These are phyloP conservation scores for Phytophthora agathidicida DNA, from an alignment of 352 stramenopile species.

Conservation along the genomic window DNA sequence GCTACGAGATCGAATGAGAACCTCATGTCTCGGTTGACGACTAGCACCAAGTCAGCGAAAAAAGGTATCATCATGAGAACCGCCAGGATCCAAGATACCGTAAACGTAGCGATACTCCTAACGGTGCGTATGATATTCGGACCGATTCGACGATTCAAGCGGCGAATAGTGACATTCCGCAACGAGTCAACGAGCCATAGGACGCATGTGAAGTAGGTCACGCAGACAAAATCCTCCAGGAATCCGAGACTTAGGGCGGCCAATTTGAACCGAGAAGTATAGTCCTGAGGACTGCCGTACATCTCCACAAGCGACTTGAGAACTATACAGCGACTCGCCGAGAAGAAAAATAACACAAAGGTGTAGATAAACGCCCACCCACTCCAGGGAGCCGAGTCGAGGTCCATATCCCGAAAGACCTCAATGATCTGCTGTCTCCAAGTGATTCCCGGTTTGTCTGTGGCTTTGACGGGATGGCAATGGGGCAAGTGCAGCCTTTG, in stretches of 20 bases:
- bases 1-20: slow-evolving; percentile 46
- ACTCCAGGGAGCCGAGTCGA: slow-evolving; percentile 7
- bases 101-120: slow-evolving; percentile 7
- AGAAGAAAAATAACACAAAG: slow-evolving; percentile 26
- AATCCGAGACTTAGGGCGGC: slow-evolving; percentile 25
- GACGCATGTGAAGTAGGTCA: slow-evolving; percentile 23
- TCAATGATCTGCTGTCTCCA: no score
- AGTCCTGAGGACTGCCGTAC: slow-evolving; percentile 23
- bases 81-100: slow-evolving; percentile 25
- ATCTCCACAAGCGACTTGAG: slow-evolving; percentile 22
- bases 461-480: no score
- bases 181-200: slow-evolving; percentile 27
- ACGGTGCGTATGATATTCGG: not conserved
- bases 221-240: slow-evolving; percentile 36
- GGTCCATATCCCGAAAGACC: no score
- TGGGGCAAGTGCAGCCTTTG: no score
- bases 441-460: no score
- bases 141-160: not conserved
- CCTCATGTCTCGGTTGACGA: slow-evolving; percentile 40
- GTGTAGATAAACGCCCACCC: slow-evolving; percentile 30
- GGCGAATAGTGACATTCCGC: not conserved
- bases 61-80: slow-evolving; percentile 30
- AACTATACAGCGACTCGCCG: slow-evolving; percentile 1
- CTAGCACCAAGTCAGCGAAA: slow-evolving; percentile 38
- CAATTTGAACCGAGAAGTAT: slow-evolving; percentile 18